Base-by-base conservation (phyloP, 352 stramenopile species). In the Pythium phragmitis region DNA sequence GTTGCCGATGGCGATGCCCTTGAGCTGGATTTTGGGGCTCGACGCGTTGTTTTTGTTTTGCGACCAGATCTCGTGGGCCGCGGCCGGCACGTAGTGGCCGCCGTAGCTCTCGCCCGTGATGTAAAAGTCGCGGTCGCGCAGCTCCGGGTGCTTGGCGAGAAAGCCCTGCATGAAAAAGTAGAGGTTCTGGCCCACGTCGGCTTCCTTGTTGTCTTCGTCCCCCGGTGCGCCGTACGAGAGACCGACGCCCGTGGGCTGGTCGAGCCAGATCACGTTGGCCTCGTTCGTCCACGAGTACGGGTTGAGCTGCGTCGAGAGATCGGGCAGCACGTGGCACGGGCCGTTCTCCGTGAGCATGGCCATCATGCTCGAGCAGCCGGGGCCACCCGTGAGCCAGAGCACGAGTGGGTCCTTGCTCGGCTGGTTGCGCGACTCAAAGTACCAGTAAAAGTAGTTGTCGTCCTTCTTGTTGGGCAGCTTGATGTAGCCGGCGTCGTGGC, bases 401-500 rank as follows among this genome's bases (percentile, higher is more conserved):
- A 89, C 59, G 4, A 91, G 60, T 21, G 82, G 77, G 26, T 83
- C 82, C 17, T 61, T 79, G 8, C n/a, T 54, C 7, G 73, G 53
- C 69, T 12, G 56, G 73, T 41, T 36, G 37, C 64, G 60, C 6
- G 82, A 87, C 65, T 87, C 72, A 16, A 87, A 70, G 52, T 76
- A 85, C 82, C 79, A 89, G 65, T 89, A 91, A 59, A 88, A 91
- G 69, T 85, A 89, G 57, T 88, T 63, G 33, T 77, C 70, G 54
- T 88, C 77, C 30, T 75, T 67, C 77, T 50, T 50, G 43, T 50
- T 50, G 17, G 43, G 43, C 43, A 50, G 43, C 43, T 50, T 26
- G n/a, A 50, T 30, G 43, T 50, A 50, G 19, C 43, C 43, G 7
- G 43, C 17, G 28, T 76, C 63, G 21, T 80, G 69, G n/a, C 73